phyloP scores from a whole-genome alignment of 768 basidiomycete genomes.

The Suillus decipiens region DNA sequence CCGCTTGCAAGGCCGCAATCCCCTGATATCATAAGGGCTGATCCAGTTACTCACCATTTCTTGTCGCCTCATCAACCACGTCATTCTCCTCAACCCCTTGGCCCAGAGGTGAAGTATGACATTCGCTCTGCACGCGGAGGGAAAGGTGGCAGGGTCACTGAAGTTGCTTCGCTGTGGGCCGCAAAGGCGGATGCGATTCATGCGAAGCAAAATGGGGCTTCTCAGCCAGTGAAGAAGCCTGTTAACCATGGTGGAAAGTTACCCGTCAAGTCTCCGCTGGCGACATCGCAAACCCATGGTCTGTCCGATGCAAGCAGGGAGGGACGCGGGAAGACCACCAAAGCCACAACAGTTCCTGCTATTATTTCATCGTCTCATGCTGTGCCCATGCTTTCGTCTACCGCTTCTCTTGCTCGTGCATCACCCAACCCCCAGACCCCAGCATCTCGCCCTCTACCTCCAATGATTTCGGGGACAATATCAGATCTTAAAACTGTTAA shows the following conservation, averaged over 20 bases:
- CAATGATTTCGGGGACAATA: conserved; percentile 36
- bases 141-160: conserved; percentile 69
- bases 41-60: background rate
- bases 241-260: conserved; percentile 14
- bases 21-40: background rate
- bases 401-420: conserved; percentile 71
- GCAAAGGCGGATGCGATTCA: conserved; percentile 39
- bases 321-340: conserved; percentile 41
- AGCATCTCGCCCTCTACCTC: conserved; percentile 33
- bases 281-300: conserved; percentile 4
- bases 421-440: conserved; percentile 21
- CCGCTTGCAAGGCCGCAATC: background rate
- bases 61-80: conserved; percentile 32
- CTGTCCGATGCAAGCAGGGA: background rate
- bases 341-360: conserved; percentile 70
- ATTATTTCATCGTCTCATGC: conserved; percentile 73
- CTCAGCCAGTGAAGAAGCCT: conserved; percentile 17
- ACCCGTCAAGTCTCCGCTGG: conserved; percentile 11
- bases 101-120: conserved; percentile 67
- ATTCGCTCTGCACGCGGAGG: conserved; percentile 78
- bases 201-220: conserved; percentile 15
- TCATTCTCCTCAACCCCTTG: conserved; percentile 36
- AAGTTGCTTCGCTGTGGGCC: conserved; percentile 77
- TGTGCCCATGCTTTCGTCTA: conserved; percentile 70
- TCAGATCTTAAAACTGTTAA: conserved; percentile 21